Evolutionary conservation across 352 stramenopile genomes (phyloP), one percentile per base, ranked within the genome.

Genomic region (Phytopythium mirpurense): DNA sequence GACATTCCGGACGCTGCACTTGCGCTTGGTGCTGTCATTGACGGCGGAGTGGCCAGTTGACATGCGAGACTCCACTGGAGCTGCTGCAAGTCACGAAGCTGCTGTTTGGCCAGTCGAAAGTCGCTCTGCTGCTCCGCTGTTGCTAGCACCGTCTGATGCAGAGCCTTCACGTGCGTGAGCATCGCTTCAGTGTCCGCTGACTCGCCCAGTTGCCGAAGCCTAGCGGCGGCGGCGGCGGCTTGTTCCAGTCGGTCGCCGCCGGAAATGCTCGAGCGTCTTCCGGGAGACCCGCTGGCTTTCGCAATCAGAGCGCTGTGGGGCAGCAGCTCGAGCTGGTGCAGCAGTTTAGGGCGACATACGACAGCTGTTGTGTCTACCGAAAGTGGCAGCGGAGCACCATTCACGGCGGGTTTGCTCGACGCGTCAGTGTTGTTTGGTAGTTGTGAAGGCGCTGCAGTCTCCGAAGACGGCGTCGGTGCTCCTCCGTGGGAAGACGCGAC

Each of bases 31-130:
- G 19, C 21, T 16, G 29, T 14, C 19, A n/a, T 19, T 14, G 41
- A 21, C 5, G 41, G 5, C 18, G 41, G 41, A 34, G 46, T 19
- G 0, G 74, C 68, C 11, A 90, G 51, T 5, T 85, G 65, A 31
- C 60, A 70, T 7, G 62, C 73, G 49, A 77, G 65, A 11, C 76
- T 59, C 78, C 78, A 89, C 19, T 89, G 73, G 31, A 76, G 57
- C 11, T 63, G 48, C 0, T 66, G 58, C 3, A 89, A 51, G 27
- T 74, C 63, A 2, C 38, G 60, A 50, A 55, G 61, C 6, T 42
- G 70, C 44, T 59, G 56, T 23, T 15, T 49, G 14, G 19, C 18
- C 3, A 21, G 11, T 11, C 14, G 43, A 21, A 57, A 49, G 36
- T 38, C 45, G 12, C 14, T 21, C 35, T 21, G 37, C 40, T 16